These are phyloP conservation scores for Adansonia madagascariensis DNA, from an alignment of 441 rosid genomes.

Conservation along the genomic window DNA sequence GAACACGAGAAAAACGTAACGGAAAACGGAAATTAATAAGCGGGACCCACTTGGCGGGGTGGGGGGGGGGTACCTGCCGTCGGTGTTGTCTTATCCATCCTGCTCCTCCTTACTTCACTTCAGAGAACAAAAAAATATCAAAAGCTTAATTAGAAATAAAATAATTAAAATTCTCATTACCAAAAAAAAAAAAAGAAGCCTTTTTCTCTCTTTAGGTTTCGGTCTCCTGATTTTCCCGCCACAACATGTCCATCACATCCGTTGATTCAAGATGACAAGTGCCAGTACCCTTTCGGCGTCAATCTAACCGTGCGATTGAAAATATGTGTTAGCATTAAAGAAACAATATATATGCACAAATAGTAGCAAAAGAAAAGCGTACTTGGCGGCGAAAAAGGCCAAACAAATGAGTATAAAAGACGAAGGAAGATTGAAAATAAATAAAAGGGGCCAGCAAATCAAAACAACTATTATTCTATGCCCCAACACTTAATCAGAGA, in stretches of 20 bases:
- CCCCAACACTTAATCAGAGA: neutral
- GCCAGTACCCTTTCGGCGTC: neutral
- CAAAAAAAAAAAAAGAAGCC: neutral
- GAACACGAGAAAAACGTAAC: slow-evolving; percentile 24
- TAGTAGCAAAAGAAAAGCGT: too few species aligned
- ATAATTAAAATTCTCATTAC: too few species aligned
- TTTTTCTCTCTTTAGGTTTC: neutral
- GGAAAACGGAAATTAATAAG: slow-evolving; percentile 31
- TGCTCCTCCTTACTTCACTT: neutral
- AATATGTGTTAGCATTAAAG: neutral
- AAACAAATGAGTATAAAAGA: too few species aligned
- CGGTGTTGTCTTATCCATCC: slow-evolving; percentile 51
- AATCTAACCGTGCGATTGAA: slow-evolving; percentile 26
- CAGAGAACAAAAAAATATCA: neutral
- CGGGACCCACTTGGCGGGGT: slow-evolving; percentile 8
- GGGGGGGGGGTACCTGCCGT: slow-evolving; percentile 35
- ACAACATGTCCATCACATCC: slow-evolving; percentile 28
- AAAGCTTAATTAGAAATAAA: neutral
- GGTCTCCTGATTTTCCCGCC: slow-evolving; percentile 55
- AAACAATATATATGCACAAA: neutral
- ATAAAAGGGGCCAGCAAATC: too few species aligned
- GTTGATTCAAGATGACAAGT: slow-evolving; percentile 13
- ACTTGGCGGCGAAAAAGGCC: too few species aligned
- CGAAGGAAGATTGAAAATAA: too few species aligned
- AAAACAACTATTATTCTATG: neutral